phyloP scores from a whole-genome alignment of 2,329 filamentous ascomycete genomes.

The Parastagonospora nodorum region DNA sequence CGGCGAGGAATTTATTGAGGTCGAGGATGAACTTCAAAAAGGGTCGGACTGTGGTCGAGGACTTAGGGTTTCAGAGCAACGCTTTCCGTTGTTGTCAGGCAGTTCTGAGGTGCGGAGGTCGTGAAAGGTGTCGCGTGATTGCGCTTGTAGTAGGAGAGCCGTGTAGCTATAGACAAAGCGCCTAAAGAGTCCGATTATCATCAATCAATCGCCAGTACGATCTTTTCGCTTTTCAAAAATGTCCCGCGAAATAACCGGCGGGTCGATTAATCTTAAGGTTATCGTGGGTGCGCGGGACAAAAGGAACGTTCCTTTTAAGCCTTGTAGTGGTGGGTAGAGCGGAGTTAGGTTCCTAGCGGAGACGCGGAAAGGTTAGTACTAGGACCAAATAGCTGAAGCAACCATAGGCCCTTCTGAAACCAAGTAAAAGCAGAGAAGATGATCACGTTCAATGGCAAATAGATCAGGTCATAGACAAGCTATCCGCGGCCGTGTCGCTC shows the following conservation, averaged over 20 bases:
- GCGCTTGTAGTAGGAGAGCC: neutral
- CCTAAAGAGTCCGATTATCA: neutral
- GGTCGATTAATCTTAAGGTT: neutral
- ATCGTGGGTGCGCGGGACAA: conserved; percentile 13
- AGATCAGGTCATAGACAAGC: neutral
- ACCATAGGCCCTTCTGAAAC: conserved; percentile 1
- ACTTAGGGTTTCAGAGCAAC: too few relatives aligned
- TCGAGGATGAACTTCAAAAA: neutral
- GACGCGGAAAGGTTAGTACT: conserved; percentile 6
- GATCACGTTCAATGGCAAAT: neutral
- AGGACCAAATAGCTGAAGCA: neutral
- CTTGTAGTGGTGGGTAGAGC: conserved; percentile 11
- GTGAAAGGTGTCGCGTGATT: conserved; percentile 3
- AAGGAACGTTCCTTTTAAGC: conserved; percentile 12
- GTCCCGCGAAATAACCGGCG: neutral
- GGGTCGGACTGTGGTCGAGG: too few relatives aligned
- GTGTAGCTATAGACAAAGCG: neutral
- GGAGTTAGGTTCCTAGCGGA: conserved; percentile 12
- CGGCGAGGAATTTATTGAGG: neutral
- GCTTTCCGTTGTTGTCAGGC: neutral
- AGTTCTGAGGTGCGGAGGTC: neutral
- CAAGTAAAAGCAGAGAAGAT: conserved; percentile 3
- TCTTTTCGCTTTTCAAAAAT: neutral
- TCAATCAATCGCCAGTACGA: neutral
- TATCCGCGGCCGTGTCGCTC: conserved; percentile 8